These are phyloP conservation scores for Tribonema minus DNA, from an alignment of 108 stramenopile species.

Conservation along the genomic window DNA sequence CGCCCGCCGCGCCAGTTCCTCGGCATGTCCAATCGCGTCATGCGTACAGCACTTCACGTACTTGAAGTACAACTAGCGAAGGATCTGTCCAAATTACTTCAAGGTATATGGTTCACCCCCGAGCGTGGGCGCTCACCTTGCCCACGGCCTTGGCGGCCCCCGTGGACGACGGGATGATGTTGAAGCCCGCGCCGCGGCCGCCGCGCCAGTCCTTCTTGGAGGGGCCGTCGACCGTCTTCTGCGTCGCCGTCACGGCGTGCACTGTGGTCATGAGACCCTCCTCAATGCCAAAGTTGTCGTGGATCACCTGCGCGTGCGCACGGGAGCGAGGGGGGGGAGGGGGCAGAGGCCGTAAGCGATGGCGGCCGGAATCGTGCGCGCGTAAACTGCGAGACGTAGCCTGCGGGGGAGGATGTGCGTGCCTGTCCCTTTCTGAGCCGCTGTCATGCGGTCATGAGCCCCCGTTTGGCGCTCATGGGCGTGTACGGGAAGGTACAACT, in stretches of 20 bases:
- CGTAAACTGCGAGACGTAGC: too few relatives aligned
- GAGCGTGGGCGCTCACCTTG: conserved; percentile 56
- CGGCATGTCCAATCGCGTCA: too few relatives aligned
- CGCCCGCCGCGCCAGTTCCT: conserved; percentile 97
- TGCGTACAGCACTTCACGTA: too few relatives aligned
- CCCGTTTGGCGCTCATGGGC: too few relatives aligned
- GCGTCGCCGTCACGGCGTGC: conserved; percentile 97
- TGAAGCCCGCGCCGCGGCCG: conserved; percentile 93
- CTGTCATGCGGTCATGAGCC: too few relatives aligned
- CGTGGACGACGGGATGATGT: conserved; percentile 95
- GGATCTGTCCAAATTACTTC: too few relatives aligned
- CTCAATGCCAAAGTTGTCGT: conserved; percentile 92
- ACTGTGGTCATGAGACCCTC: conserved; percentile 98
- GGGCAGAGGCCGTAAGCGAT: not conserved
- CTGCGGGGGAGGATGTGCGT: too few relatives aligned
- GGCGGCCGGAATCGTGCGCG: not conserved
- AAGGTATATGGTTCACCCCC: too few relatives aligned
- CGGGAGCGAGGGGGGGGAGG: conserved; percentile 65
- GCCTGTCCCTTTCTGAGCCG: too few relatives aligned
- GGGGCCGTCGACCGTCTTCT: conserved; percentile 94
- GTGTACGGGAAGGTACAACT: too few relatives aligned
- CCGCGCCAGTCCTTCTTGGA: conserved; percentile 98
- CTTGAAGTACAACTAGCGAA: too few relatives aligned
- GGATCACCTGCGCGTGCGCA: conserved; percentile 84
- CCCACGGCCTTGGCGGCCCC: conserved; percentile 94